A percentile compares a stretch with the other conserved stretches of the same genome.
Evolutionary conservation across 768 basidiomycete species (phyloP).

Genomic region (Clitopilus hobsonii): DNA sequence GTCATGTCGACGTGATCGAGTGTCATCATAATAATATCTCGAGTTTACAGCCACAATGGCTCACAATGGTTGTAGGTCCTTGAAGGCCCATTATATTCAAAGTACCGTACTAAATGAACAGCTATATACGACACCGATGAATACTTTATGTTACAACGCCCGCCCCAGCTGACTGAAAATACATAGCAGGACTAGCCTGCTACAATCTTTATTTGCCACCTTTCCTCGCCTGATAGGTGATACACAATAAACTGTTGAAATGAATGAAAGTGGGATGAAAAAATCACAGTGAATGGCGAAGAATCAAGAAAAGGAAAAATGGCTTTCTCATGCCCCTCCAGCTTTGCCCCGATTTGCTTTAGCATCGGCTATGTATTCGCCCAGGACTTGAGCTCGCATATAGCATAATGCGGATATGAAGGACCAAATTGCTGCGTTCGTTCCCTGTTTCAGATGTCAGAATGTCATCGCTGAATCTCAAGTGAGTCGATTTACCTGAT

Average conservation of each 20-base stretch:
- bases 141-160: neutral
- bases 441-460: slow-evolving; percentile 50
- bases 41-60: too few species aligned
- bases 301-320: slow-evolving; percentile 4
- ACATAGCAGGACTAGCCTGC: slow-evolving; percentile 1
- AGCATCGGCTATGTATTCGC: slow-evolving; percentile 66
- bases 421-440: slow-evolving; percentile 79
- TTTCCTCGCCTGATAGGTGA: neutral
- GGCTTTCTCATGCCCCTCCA: slow-evolving; percentile 43
- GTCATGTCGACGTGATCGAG: neutral
- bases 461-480: slow-evolving; percentile 1
- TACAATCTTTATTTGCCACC: neutral
- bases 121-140: neutral
- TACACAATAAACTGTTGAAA: neutral
- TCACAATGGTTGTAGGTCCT: neutral
- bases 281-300: slow-evolving; percentile 3
- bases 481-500: slow-evolving; percentile 53
- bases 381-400: slow-evolving; percentile 54
- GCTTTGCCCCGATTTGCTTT: slow-evolving; percentile 58
- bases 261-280: too few species aligned
- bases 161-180: neutral
- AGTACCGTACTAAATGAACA: neutral
- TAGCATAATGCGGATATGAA: slow-evolving; percentile 69
- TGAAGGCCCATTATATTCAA: neutral
- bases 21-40: too few species aligned